Evolutionary conservation across 106 monocot species (phyloP).

Genomic region (Phalaenopsis aphrodite): DNA sequence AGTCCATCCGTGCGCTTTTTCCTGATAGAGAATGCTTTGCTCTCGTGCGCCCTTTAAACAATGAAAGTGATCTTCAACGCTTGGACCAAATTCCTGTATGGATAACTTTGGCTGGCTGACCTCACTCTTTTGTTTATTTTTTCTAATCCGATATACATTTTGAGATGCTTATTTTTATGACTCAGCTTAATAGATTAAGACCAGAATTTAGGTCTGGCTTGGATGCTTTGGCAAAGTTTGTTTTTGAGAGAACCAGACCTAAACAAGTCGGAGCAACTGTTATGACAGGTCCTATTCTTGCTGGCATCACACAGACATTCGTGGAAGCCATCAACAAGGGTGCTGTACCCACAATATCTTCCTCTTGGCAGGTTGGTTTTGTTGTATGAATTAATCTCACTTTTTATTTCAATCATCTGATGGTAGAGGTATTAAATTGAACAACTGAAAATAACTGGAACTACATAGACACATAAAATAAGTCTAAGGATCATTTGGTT

Average conservation of each 20-base stretch:
- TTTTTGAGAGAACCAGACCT: conserved; percentile 81
- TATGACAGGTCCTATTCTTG: conserved; percentile 92
- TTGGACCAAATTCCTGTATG: conserved; percentile 87
- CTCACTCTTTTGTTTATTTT: neutral
- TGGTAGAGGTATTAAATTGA: no score
- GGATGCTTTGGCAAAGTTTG: conserved; percentile 78
- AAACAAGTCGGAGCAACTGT: conserved; percentile 80
- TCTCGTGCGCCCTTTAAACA: conserved; percentile 83
- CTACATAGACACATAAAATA: no score
- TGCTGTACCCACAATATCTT: conserved; percentile 95
- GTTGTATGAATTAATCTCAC: neutral
- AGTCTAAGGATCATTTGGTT: no score
- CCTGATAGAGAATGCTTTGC: conserved; percentile 97
- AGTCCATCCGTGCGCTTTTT: conserved; percentile 92
- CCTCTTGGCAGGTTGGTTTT: conserved; percentile 86
- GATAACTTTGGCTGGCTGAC: neutral
- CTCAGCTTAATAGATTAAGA: conserved; percentile 73
- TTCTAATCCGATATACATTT: neutral
- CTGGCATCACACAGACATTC: conserved; percentile 82
- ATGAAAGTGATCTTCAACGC: conserved; percentile 85
- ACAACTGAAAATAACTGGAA: no score
- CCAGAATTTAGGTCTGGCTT: conserved; percentile 80
- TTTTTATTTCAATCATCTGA: no score
- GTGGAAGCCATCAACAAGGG: conserved; percentile 95
- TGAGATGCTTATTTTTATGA: conserved; percentile 1